Percentiles rank a stretch among this genome's conserved stretches.
Conservation (phyloP, 768 basidiomycete genomes). For the Chiua virens region DNA sequence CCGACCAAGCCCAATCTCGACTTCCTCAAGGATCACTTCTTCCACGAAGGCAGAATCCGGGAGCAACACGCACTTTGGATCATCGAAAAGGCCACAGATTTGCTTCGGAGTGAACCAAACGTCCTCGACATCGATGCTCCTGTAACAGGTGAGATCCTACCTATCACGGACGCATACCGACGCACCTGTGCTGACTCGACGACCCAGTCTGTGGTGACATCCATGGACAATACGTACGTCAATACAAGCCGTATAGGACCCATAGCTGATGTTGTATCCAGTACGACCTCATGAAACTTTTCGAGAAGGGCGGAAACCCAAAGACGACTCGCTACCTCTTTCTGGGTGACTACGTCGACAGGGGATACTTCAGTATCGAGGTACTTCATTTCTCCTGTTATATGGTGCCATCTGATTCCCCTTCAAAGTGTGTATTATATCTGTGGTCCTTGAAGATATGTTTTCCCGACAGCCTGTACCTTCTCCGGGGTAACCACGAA, state of each 20-base stretch:
- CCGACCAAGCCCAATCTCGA: conserved; percentile 67
- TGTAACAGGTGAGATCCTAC: conserved; percentile 55
- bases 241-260: not conserved
- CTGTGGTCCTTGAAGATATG: conserved; percentile 65
- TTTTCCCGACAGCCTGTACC: conserved; percentile 58
- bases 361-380: conserved; percentile 77
- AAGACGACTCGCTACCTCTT: conserved; percentile 74
- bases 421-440: conserved; percentile 51
- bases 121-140: conserved; percentile 70
- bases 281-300: conserved; percentile 80
- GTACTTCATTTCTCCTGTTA: conserved; percentile 32
- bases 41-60: conserved; percentile 63
- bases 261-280: conserved; percentile 27
- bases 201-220: conserved; percentile 19
- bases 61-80: conserved; percentile 72
- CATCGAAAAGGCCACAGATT: conserved; percentile 54
- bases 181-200: conserved; percentile 1
- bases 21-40: conserved; percentile 76
- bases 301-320: conserved; percentile 75
- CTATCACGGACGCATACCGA: too few species aligned
- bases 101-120: conserved; percentile 61
- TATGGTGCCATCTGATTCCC: conserved; percentile 3
- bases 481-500: conserved; percentile 65
- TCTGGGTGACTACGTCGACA: conserved; percentile 73
- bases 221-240: conserved; percentile 29